A percentile compares a stretch with the other conserved stretches of the same genome.
These are phyloP conservation scores for Cadophora sp. DNA, from an alignment of 2,329 filamentous ascomycete genomes.

Conservation along the genomic window DNA sequence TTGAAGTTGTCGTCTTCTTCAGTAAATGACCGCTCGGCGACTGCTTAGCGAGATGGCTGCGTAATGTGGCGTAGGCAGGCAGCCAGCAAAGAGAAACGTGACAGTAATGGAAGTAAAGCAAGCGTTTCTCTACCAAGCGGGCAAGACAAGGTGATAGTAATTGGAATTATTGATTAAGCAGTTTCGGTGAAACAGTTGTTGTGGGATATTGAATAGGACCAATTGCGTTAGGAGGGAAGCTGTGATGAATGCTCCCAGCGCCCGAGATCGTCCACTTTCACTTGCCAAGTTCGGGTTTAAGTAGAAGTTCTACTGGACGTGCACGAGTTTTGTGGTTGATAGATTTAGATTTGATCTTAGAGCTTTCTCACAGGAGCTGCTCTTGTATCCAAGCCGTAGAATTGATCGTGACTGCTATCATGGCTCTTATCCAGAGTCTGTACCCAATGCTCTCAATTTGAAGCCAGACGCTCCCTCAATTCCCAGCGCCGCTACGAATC, in stretches of 20 bases:
- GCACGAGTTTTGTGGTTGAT: neutral
- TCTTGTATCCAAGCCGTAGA: neutral
- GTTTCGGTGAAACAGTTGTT: neutral
- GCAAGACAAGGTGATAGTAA: neutral
- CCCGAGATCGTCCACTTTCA: neutral
- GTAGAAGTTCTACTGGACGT: neutral
- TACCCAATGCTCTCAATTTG: neutral
- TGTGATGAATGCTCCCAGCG: neutral
- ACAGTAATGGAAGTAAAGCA: neutral
- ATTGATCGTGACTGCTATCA: neutral
- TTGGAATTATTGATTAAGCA: neutral
- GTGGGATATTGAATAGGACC: too few relatives aligned
- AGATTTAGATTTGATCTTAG: too few relatives aligned
- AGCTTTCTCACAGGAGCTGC: neutral
- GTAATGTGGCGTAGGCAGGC: constrained; percentile 34
- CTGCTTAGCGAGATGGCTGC: constrained; percentile 28
- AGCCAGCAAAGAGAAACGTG: neutral
- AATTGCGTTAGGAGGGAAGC: too few relatives aligned
- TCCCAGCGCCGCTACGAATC: neutral
- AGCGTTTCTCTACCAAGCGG: neutral
- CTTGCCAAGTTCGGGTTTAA: neutral
- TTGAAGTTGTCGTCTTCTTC: constrained; percentile 4
- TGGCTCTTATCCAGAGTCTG: neutral
- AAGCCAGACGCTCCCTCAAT: neutral
- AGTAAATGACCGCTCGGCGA: neutral